Evolutionary conservation across 2,329 filamentous ascomycete species (phyloP).

Genomic region (Orbilia quercus): DNA sequence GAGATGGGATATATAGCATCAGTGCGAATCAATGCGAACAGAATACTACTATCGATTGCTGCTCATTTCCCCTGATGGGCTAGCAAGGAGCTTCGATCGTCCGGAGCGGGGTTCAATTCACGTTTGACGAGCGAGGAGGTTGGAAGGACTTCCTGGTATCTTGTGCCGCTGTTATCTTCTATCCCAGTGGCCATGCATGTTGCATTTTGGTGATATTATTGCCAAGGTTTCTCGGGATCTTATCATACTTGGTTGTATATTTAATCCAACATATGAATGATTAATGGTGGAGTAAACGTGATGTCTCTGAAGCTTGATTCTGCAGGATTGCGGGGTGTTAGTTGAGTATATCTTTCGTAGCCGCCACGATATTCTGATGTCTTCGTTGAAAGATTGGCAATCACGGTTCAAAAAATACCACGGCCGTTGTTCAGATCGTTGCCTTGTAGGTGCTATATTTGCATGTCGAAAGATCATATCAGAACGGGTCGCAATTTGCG

Average conservation of each 20-base stretch:
- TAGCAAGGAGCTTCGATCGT: slow-evolving; percentile 10
- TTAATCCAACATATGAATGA: neutral
- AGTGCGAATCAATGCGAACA: slow-evolving; percentile 4
- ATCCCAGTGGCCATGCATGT: neutral
- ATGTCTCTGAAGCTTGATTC: slow-evolving; percentile 23
- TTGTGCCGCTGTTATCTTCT: neutral
- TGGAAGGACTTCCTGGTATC: neutral
- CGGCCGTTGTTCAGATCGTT: neutral
- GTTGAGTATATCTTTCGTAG: no score
- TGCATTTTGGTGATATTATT: slow-evolving; percentile 2
- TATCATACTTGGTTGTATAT: neutral
- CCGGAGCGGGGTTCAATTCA: slow-evolving; percentile 9
- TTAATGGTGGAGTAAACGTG: neutral
- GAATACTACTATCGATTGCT: neutral
- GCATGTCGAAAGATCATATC: slow-evolving; percentile 9
- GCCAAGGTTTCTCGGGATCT: neutral
- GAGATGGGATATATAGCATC: slow-evolving; percentile 31
- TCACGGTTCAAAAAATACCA: neutral
- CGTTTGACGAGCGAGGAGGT: neutral
- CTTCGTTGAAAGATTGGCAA: neutral
- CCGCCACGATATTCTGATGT: neutral
- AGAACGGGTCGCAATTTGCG: slow-evolving; percentile 26
- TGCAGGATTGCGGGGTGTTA: slow-evolving; percentile 30
- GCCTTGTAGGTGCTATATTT: neutral
- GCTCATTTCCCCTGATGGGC: slow-evolving; percentile 10